phyloP scores from a whole-genome alignment of 306 rosid species.

The Neltuma alba region DNA sequence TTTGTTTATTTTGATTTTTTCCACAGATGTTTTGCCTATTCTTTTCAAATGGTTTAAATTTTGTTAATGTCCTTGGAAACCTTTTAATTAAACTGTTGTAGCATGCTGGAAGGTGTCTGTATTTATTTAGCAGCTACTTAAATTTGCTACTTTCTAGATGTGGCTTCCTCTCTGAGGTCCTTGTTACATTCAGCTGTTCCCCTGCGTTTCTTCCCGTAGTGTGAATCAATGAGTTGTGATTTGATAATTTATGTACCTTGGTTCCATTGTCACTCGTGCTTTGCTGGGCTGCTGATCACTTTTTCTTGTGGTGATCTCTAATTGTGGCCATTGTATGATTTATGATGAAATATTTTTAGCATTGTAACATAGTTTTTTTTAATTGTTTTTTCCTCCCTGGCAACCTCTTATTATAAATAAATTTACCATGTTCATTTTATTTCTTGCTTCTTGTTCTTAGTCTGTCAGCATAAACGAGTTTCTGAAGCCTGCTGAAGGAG shows the following conservation, averaged over 20 bases:
- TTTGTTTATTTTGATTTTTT: neutral
- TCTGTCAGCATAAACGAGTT: constrained; percentile 84
- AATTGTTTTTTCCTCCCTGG: neutral
- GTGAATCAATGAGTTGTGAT: neutral
- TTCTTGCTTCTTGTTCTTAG: constrained; percentile 37
- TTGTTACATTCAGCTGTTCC: neutral
- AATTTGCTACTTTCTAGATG: neutral
- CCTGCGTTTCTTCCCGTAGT: neutral
- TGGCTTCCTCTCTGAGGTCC: neutral
- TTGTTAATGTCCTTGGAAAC: neutral
- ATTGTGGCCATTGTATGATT: neutral
- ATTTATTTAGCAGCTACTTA: neutral
- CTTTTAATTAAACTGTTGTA: neutral
- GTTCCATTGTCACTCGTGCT: neutral
- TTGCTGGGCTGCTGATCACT: neutral
- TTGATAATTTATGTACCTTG: neutral
- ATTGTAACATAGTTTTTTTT: neutral
- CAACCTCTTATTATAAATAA: neutral
- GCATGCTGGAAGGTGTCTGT: neutral
- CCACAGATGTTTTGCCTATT: neutral
- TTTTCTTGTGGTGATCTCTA: neutral
- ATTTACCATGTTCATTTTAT: neutral
- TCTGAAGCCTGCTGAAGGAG: constrained; percentile 93
- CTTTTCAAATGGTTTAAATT: neutral
- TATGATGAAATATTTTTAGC: neutral